Evolutionary conservation across 768 basidiomycete species (phyloP).

Genomic region (Auriscalpium vulgare): DNA sequence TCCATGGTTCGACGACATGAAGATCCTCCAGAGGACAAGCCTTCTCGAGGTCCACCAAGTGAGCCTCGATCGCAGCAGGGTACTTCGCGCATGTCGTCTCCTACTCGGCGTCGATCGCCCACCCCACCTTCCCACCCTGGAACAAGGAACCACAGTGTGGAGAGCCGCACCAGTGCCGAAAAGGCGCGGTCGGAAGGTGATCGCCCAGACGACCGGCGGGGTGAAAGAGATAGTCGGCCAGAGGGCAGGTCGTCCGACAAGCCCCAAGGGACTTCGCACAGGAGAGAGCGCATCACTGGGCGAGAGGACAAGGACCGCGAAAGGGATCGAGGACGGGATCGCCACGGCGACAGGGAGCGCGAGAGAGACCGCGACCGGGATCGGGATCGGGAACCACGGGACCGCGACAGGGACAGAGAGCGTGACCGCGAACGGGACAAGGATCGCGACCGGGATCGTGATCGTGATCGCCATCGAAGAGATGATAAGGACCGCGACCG

Average conservation of each 20-base stretch:
- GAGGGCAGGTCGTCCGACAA: conserved; percentile 33
- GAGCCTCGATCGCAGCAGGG: conserved; percentile 39
- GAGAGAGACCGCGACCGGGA: conserved; percentile 20
- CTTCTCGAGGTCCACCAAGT: conserved; percentile 13
- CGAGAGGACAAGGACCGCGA: conserved; percentile 18
- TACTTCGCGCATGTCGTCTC: conserved; percentile 46
- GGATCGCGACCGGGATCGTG: conserved; percentile 18
- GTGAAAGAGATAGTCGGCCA: conserved; percentile 45
- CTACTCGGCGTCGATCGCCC: conserved; percentile 49
- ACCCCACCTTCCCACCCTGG: conserved; percentile 62
- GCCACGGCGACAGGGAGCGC: conserved; percentile 20
- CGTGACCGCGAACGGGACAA: conserved; percentile 16
- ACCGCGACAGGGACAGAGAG: conserved; percentile 18
- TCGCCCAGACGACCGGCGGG: conserved; percentile 41
- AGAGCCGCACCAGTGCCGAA: conserved; percentile 66
- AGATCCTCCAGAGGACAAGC: conserved; percentile 30
- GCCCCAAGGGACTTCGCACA: conserved; percentile 28
- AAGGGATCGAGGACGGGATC: conserved; percentile 21
- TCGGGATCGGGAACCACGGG: conserved; percentile 12
- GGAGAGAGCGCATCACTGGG: conserved; percentile 38
- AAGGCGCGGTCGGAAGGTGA: conserved; percentile 44
- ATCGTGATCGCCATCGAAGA: conserved; percentile 26
- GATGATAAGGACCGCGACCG: conserved; percentile 52
- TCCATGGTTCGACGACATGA: conserved; percentile 30
- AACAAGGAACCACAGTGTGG: conserved; percentile 60